A percentile compares a stretch with the other conserved stretches of the same genome.
phyloP scores from a whole-genome alignment of 1,284 basidiomycete genomes.

The Flammula alnicola region DNA sequence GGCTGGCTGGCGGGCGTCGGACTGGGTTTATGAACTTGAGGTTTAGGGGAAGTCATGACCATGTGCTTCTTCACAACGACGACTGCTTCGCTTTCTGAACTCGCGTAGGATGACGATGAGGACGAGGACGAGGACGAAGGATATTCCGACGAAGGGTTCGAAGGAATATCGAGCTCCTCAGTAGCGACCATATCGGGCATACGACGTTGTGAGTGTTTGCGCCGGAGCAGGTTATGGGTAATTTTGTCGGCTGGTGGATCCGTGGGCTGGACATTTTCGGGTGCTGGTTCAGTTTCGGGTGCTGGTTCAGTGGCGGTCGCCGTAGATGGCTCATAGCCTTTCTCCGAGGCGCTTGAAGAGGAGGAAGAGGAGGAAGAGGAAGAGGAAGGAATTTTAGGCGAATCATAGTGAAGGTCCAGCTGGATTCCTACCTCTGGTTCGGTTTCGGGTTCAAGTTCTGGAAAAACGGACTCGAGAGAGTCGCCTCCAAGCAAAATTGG shows the following conservation, averaged over 20 bases:
- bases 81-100: neutral
- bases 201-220: neutral
- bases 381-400: too few relatives aligned
- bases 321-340: too few relatives aligned
- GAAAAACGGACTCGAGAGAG: neutral
- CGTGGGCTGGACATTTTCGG: too few relatives aligned
- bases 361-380: too few relatives aligned
- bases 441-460: neutral
- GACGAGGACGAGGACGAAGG: conserved; percentile 1
- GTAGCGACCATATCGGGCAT: neutral
- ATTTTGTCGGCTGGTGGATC: too few relatives aligned
- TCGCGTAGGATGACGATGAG: neutral
- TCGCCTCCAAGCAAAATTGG: conserved; percentile 10
- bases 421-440: neutral
- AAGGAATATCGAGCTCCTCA: too few relatives aligned
- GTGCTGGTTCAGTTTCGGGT: too few relatives aligned
- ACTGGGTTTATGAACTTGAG: too few relatives aligned
- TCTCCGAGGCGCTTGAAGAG: too few relatives aligned
- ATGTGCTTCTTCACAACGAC: neutral
- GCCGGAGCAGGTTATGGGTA: neutral
- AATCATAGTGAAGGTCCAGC: neutral
- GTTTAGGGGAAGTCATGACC: neutral
- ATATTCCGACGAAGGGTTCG: neutral
- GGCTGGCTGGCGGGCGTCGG: too few relatives aligned
- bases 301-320: too few relatives aligned